Percentiles rank a stretch among this genome's conserved stretches.
Evolutionary conservation across 441 rosid genomes (phyloP).

Genomic region (Arabidopsis hybrid): DNA sequence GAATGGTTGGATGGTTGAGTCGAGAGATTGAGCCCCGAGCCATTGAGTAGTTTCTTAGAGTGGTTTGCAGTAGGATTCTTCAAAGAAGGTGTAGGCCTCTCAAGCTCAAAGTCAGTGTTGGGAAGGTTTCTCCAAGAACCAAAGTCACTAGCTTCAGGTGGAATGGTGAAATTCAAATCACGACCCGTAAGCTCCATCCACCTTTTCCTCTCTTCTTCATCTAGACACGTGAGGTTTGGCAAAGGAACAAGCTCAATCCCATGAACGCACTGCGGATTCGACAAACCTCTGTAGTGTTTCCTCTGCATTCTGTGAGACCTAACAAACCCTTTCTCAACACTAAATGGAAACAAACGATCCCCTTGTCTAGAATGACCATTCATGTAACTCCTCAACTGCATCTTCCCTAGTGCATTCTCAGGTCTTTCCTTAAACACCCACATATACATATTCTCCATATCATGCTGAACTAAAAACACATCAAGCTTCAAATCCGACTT

Average conservation of each 20-base stretch:
- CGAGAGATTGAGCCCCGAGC: slow-evolving; percentile 66
- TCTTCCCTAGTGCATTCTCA: slow-evolving; percentile 74
- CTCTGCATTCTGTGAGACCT: slow-evolving; percentile 80
- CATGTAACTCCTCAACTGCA: slow-evolving; percentile 78
- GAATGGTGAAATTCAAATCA: slow-evolving; percentile 63
- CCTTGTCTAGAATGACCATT: slow-evolving; percentile 80
- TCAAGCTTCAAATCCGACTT: slow-evolving; percentile 68
- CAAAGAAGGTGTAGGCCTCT: slow-evolving; percentile 53
- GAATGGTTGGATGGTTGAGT: slow-evolving; percentile 51
- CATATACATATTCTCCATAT: slow-evolving; percentile 84
- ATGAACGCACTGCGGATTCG: slow-evolving; percentile 76
- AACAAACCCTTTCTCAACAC: slow-evolving; percentile 69
- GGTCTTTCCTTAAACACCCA: slow-evolving; percentile 78
- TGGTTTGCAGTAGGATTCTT: slow-evolving; percentile 56
- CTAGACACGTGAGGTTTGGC: slow-evolving; percentile 60
- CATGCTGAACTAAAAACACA: slow-evolving; percentile 72
- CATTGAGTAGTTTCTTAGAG: slow-evolving; percentile 65
- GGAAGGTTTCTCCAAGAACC: slow-evolving; percentile 71
- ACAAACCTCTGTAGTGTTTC: slow-evolving; percentile 77
- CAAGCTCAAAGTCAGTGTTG: slow-evolving; percentile 68
- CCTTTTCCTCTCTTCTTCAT: slow-evolving; percentile 70
- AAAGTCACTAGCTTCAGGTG: slow-evolving; percentile 68
- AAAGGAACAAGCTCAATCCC: slow-evolving; percentile 69
- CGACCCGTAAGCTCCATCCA: slow-evolving; percentile 75
- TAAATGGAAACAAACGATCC: slow-evolving; percentile 65